Evolutionary conservation across 371 early-diverging fungal species (phyloP).

Genomic region (Furculomyces boomerangus): DNA sequence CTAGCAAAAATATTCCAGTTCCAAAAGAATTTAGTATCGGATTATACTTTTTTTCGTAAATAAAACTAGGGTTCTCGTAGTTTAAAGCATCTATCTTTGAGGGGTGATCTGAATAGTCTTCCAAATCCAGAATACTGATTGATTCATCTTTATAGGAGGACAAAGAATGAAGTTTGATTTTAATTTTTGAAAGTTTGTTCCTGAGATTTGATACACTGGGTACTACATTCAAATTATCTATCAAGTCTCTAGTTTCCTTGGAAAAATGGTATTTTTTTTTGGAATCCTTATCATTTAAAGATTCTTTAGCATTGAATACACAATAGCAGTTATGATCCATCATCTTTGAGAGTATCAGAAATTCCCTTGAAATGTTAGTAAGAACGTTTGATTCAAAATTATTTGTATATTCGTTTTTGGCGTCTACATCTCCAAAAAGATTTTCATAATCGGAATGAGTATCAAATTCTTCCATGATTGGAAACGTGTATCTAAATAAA

Average conservation of each 20-base stretch:
- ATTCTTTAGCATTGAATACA: not conserved
- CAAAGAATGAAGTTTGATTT: not conserved
- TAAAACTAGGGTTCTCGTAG: not conserved
- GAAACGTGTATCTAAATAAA: conserved; percentile 1
- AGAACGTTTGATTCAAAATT: not conserved
- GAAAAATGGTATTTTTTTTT: not conserved
- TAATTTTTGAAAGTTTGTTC: not conserved
- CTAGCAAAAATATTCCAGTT: not conserved
- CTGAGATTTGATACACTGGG: not conserved
- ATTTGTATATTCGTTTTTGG: not conserved
- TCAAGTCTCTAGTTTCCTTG: not conserved
- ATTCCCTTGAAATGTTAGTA: not conserved
- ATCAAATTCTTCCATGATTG: not conserved
- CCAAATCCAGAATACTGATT: not conserved
- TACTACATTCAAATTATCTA: not conserved
- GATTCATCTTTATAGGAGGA: not conserved
- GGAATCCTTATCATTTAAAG: too few relatives aligned
- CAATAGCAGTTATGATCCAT: not conserved
- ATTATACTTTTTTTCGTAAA: not conserved
- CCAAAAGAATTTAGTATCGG: not conserved
- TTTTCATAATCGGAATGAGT: not conserved
- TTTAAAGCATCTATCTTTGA: not conserved
- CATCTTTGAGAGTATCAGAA: not conserved
- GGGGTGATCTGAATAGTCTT: not conserved
- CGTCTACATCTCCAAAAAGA: not conserved